Evolutionary conservation across 169 alveolate genomes (phyloP).

Genomic region (Neospora caninum): DNA sequence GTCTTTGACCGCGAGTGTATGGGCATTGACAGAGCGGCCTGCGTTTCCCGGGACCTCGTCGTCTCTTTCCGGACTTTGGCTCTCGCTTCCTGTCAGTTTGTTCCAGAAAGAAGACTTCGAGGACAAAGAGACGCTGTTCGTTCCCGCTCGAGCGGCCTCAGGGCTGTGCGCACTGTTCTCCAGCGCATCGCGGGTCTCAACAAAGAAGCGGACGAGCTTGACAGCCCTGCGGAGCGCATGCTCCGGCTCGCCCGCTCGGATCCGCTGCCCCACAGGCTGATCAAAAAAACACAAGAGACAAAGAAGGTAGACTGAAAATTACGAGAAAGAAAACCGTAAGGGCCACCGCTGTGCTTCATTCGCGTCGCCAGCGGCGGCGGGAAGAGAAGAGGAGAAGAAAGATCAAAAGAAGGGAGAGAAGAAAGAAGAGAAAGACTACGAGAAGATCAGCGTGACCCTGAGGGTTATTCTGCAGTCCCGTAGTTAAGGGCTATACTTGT

Average conservation of each 20-base stretch:
- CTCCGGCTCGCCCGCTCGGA: conserved; percentile 29
- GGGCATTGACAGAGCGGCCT: too few relatives aligned
- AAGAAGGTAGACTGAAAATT: not conserved
- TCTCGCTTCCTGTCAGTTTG: not conserved
- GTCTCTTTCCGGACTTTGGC: not conserved
- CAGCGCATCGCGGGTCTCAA: not conserved
- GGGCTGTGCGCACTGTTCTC: not conserved
- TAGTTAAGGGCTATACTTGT: too few relatives aligned
- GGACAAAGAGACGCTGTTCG: not conserved
- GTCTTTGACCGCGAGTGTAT: too few relatives aligned
- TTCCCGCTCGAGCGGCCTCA: not conserved
- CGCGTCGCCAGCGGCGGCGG: too few relatives aligned
- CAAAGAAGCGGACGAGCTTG: not conserved
- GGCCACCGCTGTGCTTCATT: too few relatives aligned
- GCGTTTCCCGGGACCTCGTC: not conserved
- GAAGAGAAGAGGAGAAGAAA: too few relatives aligned
- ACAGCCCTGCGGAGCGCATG: not conserved
- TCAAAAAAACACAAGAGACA: not conserved
- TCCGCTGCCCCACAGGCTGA: conserved; percentile 21
- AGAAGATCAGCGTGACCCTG: too few relatives aligned
- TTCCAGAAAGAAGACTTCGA: not conserved
- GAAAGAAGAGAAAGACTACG: too few relatives aligned
- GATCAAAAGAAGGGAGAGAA: too few relatives aligned
- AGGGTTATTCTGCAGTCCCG: too few relatives aligned
- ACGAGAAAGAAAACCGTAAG: not conserved